These are phyloP conservation scores for Escovopsis sp. DNA, from an alignment of 2,329 filamentous ascomycete genomes.

Conservation along the genomic window DNA sequence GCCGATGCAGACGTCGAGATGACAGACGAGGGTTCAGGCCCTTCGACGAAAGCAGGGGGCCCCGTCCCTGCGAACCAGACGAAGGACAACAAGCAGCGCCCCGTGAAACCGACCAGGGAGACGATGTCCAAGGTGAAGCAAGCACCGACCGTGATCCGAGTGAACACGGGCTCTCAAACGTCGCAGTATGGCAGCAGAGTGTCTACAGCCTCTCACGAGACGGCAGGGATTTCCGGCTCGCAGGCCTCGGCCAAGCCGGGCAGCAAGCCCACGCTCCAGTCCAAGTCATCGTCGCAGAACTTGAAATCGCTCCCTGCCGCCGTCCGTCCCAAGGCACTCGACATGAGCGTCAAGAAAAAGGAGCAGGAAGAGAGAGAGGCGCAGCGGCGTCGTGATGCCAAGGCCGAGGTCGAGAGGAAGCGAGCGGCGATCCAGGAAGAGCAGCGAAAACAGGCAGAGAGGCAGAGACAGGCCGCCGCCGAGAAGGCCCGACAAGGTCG, in stretches of 20 bases:
- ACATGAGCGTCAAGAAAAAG: constrained; percentile 65
- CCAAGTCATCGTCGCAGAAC: constrained; percentile 38
- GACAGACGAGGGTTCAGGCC: constrained; percentile 39
- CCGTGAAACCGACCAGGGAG: constrained; percentile 48
- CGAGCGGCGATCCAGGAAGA: constrained; percentile 51
- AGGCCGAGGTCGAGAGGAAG: constrained; percentile 67
- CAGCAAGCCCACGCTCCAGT: constrained; percentile 50
- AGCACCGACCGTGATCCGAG: constrained; percentile 53
- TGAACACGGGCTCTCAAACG: constrained; percentile 50
- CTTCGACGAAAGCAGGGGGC: constrained; percentile 36
- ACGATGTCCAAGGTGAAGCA: constrained; percentile 43
- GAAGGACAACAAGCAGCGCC: constrained; percentile 42
- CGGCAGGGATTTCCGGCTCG: constrained; percentile 15
- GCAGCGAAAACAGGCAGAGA: constrained; percentile 42
- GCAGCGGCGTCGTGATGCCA: constrained; percentile 65
- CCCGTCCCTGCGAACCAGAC: constrained; percentile 32
- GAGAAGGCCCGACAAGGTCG: constrained; percentile 50
- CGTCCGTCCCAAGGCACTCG: constrained; percentile 54
- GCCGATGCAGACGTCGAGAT: constrained; percentile 36
- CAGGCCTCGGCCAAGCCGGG: constrained; percentile 44
- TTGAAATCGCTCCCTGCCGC: constrained; percentile 45
- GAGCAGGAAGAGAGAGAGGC: constrained; percentile 72
- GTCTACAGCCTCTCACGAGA: constrained; percentile 40
- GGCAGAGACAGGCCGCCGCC: constrained; percentile 45
- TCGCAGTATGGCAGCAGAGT: constrained; percentile 37